Evolutionary conservation across 2,329 filamentous ascomycete genomes (phyloP).

Genomic region (Alternaria atra): DNA sequence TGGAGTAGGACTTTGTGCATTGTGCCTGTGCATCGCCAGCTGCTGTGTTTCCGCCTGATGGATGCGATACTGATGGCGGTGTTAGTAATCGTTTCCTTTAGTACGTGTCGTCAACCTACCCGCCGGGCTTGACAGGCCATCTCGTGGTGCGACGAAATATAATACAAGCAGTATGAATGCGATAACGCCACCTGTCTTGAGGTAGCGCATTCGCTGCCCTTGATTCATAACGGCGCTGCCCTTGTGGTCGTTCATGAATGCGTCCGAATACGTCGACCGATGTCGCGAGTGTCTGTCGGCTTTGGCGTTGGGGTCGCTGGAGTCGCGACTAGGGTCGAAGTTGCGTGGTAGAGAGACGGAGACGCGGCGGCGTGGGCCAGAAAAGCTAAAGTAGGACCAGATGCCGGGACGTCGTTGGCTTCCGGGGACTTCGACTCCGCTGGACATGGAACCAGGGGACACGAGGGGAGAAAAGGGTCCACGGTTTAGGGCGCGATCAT

Average conservation of each 20-base stretch:
- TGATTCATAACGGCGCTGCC: constrained; percentile 66
- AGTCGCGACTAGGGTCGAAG: constrained; percentile 36
- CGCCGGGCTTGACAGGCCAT: constrained; percentile 35
- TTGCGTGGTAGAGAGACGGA: constrained; percentile 62
- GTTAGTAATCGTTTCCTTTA: neutral
- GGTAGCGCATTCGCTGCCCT: constrained; percentile 66
- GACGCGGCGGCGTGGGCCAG: constrained; percentile 59
- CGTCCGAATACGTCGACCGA: constrained; percentile 47
- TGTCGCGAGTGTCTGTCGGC: constrained; percentile 53
- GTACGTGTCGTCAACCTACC: constrained; percentile 25
- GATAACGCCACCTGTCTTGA: constrained; percentile 70
- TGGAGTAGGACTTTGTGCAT: constrained; percentile 84
- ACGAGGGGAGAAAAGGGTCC: constrained; percentile 30
- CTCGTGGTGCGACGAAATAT: constrained; percentile 63
- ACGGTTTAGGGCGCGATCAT: constrained; percentile 32
- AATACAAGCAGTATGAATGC: constrained; percentile 66
- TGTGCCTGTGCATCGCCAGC: constrained; percentile 70
- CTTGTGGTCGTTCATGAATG: constrained; percentile 56
- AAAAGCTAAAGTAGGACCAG: constrained; percentile 63
- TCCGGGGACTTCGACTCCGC: constrained; percentile 58
- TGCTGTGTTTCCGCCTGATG: constrained; percentile 53
- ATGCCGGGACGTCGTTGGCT: constrained; percentile 58
- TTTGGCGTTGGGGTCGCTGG: constrained; percentile 60
- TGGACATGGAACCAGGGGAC: constrained; percentile 60
- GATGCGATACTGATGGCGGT: constrained; percentile 26